Evolutionary conservation across 257 asterid species (phyloP).

Genomic region (Plantago ovata): DNA sequence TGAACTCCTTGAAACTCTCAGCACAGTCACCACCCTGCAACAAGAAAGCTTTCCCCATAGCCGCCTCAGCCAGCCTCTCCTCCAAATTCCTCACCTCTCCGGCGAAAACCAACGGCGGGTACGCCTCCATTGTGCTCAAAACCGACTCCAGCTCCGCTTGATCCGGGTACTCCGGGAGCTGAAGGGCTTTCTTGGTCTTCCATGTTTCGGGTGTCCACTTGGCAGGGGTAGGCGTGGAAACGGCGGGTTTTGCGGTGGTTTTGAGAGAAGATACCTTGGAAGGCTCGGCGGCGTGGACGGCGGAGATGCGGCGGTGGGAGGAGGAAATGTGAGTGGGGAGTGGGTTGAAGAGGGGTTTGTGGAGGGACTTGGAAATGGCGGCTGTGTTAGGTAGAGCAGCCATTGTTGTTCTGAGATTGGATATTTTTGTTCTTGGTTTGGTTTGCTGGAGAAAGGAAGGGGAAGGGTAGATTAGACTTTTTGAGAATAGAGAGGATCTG

Average conservation of each 20-base stretch:
- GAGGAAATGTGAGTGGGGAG: background rate
- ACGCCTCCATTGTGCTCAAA: conserved; percentile 47
- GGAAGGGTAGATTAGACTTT: background rate
- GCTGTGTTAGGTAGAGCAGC: background rate
- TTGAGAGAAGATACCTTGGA: background rate
- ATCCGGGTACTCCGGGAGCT: conserved; percentile 76
- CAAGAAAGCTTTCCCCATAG: conserved; percentile 74
- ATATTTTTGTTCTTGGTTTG: background rate
- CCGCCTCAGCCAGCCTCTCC: conserved; percentile 77
- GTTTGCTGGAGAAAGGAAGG: background rate
- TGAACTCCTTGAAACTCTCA: conserved; percentile 80
- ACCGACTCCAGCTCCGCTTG: conserved; percentile 56
- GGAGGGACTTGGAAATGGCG: background rate
- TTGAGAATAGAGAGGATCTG: background rate
- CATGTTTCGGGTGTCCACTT: conserved; percentile 59
- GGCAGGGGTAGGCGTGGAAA: background rate
- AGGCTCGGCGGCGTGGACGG: conserved; percentile 7
- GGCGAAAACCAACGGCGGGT: conserved; percentile 83
- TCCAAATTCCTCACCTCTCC: conserved; percentile 80
- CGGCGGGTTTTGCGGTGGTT: background rate
- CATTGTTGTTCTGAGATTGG: background rate
- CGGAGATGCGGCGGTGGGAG: conserved; percentile 4
- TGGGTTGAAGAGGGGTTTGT: background rate
- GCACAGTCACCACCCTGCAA: conserved; percentile 91
- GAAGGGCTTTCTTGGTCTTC: conserved; percentile 71